Conservation (phyloP, 495 filamentous ascomycete genomes). For the Tuber indicum region DNA sequence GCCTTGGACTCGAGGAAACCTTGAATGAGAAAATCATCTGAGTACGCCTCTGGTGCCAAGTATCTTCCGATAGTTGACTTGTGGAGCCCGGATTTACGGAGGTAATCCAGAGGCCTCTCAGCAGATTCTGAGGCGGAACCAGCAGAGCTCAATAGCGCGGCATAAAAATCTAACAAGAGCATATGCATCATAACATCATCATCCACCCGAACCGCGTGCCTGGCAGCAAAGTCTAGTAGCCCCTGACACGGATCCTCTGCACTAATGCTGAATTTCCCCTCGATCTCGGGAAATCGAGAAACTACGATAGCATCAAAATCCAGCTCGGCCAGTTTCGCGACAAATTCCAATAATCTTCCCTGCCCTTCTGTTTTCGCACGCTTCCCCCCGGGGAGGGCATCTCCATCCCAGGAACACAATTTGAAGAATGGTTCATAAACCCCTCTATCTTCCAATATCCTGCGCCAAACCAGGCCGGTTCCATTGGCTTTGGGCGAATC, state of each 20-base stretch:
- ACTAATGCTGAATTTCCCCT: conserved; percentile 18
- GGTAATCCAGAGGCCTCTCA: conserved; percentile 22
- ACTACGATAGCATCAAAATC: conserved; percentile 24
- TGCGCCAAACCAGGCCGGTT: conserved; percentile 29
- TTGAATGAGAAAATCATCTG: conserved; percentile 26
- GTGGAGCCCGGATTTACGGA: conserved; percentile 24
- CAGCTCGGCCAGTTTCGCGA: conserved; percentile 22
- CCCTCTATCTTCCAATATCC: conserved; percentile 28
- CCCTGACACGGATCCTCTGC: conserved; percentile 13
- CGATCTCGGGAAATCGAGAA: conserved; percentile 21
- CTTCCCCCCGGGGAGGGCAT: conserved; percentile 20
- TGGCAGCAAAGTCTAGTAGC: conserved; percentile 32
- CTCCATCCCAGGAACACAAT: conserved; percentile 28
- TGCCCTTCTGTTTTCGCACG: conserved; percentile 27
- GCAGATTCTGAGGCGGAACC: conserved; percentile 1
- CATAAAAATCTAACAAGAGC: conserved; percentile 35
- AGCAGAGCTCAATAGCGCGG: conserved; percentile 17
- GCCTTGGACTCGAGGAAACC: conserved; percentile 32
- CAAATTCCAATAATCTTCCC: conserved; percentile 26
- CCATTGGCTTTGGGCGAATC: conserved; percentile 19
- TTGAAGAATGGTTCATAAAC: conserved; percentile 33
- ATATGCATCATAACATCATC: conserved; percentile 40
- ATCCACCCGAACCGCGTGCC: conserved; percentile 17
- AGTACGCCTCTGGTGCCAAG: conserved; percentile 30
- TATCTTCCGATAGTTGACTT: conserved; percentile 21